Evolutionary conservation across 306 rosid genomes (phyloP), one percentile per base, ranked within the genome.

Genomic region (Cotoneaster glaucophyllus): DNA sequence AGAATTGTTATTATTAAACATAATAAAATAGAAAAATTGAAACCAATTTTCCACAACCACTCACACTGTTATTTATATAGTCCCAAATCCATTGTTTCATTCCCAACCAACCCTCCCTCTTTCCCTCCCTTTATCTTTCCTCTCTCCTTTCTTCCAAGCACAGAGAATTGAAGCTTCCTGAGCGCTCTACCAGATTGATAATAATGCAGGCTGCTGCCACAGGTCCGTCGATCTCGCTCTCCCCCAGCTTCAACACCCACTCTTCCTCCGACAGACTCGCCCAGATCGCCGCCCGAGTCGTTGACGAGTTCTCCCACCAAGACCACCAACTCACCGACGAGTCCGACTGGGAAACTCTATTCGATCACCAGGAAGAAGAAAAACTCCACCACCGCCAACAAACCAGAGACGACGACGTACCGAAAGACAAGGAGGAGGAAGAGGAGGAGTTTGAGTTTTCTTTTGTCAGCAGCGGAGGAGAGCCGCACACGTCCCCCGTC

Each of bases 201-300:
- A 85, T 44, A 70, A 84, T 84, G 94, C 82, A 81, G 62, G 74
- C 80, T 6, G 86, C 80, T 31, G 15, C 63, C 56, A 57, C 63
- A 70, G 65, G 79, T 73, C 80, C 89, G 4, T 39, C 79, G 25
- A n/a, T 73, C 6, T 83, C 90, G 5, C 75, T 84, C 2, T 87
- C 91, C 59, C 98, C 97, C 1, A 94, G 95, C 78, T 90, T 94
- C 86, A 86, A 84, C 82, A 77, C 83, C 58, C 87, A 88, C 77
- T 87, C 96, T 31, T 87, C 82, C 34, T 75, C 96, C 2, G 86
- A 84, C 5, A 71, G 82, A n/a, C 74, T 90, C 2, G 79, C 91
- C 28, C 92, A 90, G 39, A 88, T 90, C 43, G 96, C 97, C n/a
- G 86, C 96, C 13, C 79, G 92, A 59, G 97, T 88, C 22, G 89